Base-by-base conservation (phyloP, 2,329 filamentous ascomycete species). In the Alternaria brassicicola region DNA sequence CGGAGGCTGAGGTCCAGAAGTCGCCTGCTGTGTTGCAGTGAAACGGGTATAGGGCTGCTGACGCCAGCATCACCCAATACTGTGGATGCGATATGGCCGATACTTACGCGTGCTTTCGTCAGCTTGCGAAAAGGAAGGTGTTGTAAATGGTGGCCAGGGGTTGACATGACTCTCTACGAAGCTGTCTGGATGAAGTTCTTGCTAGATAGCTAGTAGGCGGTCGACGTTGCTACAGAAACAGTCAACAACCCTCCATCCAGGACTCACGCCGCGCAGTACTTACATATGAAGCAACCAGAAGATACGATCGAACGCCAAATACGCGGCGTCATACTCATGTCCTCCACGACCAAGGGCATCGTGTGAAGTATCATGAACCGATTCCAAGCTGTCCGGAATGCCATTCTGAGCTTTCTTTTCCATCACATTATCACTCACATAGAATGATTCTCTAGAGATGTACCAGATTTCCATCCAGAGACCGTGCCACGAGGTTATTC, bases 1-100 rank as follows among this genome's bases (percentile, higher is more conserved):
- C 82, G 59, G 80, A 82, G 51, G 87, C 83, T 0, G 89, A 89
- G 6, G 84, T 89, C 87, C 89, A 93, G 71, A 90, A 90, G 0
- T 81, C 82, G 36, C 87, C 86, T 50, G 83, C 79, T 2, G 75
- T 69, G 53, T 84, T 81, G 43, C 42, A 15, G 7, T 9, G 42
- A 2, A 45, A 21, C 8, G 42, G 25, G 12, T 25, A 25, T 2
- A 42, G 2, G 9, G 39, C 39, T 42, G 4, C 21, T 15, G 6
- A 25, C 1, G 8, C 25, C 21, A 42, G 3, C 39, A 13, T 42
- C 21, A 41, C 25, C 2, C 3, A n/a, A 25, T 4, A 4, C 13
- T 7, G 12, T 4, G 21, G 6, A 41, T 10, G 21, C 21, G 7
- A 9, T 41, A 19, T 23, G 3, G 0, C 12, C 23, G 13, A n/a